Evolutionary conservation across 2,329 filamentous ascomycete species (phyloP).

Genomic region (Apiospora saccharicola): DNA sequence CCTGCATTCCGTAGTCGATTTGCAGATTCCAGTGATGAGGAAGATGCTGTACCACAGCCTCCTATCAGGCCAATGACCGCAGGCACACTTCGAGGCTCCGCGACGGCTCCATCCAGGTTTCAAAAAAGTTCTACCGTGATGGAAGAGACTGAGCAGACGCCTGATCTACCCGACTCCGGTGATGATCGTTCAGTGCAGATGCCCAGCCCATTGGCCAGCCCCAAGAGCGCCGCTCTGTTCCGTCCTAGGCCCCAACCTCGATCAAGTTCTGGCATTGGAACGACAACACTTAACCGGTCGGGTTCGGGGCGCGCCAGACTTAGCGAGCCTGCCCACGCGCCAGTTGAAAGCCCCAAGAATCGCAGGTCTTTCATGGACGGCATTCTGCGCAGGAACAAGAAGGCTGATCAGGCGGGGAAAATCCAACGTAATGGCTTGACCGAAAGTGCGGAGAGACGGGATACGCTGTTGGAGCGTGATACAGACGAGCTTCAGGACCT

Average conservation of each 20-base stretch:
- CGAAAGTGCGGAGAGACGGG: slow-evolving; percentile 67
- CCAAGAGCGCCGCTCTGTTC: slow-evolving; percentile 33
- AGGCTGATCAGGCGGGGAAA: slow-evolving; percentile 54
- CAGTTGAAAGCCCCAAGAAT: slow-evolving; percentile 42
- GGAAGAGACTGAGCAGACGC: slow-evolving; percentile 58
- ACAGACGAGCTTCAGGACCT: slow-evolving; percentile 59
- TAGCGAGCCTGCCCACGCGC: slow-evolving; percentile 28
- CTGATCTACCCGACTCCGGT: slow-evolving; percentile 67
- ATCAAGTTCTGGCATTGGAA: slow-evolving; percentile 38
- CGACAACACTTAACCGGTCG: slow-evolving; percentile 38
- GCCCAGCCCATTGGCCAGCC: slow-evolving; percentile 38
- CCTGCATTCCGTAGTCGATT: slow-evolving; percentile 65
- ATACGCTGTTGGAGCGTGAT: slow-evolving; percentile 68
- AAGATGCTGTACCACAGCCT: slow-evolving; percentile 49
- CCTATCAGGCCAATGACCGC: slow-evolving; percentile 39
- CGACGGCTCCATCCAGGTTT: slow-evolving; percentile 51
- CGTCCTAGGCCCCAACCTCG: slow-evolving; percentile 31
- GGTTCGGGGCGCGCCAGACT: slow-evolving; percentile 41
- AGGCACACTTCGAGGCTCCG: slow-evolving; percentile 41
- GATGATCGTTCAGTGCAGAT: slow-evolving; percentile 51
- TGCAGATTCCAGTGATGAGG: slow-evolving; percentile 76
- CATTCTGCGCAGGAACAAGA: slow-evolving; percentile 71
- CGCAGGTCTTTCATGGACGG: slow-evolving; percentile 61
- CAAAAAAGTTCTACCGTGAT: slow-evolving; percentile 66
- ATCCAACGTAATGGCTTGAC: slow-evolving; percentile 59